Evolutionary conservation across 768 basidiomycete genomes (phyloP).

Genomic region (Phylloporus rhodoxanthus): DNA sequence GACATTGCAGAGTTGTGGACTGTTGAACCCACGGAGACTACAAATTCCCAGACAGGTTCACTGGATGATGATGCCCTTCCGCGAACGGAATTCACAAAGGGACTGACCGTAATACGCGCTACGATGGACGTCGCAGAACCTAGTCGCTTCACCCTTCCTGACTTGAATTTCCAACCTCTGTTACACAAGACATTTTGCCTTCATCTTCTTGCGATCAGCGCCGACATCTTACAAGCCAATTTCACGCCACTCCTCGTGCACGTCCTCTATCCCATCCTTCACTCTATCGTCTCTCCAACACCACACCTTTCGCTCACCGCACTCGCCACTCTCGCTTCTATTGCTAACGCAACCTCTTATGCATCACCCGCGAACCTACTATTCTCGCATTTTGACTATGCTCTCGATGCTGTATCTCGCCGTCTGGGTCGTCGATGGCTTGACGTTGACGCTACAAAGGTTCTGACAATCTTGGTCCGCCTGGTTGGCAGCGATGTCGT

Average conservation of each 20-base stretch:
- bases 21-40: conserved; percentile 29
- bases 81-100: conserved; percentile 58
- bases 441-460: conserved; percentile 84
- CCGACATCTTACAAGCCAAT: conserved; percentile 65
- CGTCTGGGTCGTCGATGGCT: conserved; percentile 75
- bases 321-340: conserved; percentile 60
- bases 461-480: conserved; percentile 77
- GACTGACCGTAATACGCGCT: conserved; percentile 57
- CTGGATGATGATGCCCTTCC: conserved; percentile 33
- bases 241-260: conserved; percentile 74
- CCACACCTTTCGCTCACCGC: conserved; percentile 72
- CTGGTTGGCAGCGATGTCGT: conserved; percentile 86
- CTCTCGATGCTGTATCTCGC: conserved; percentile 84
- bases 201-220: conserved; percentile 64
- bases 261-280: conserved; percentile 79
- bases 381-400: conserved; percentile 94
- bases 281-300: conserved; percentile 71
- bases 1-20: conserved; percentile 73
- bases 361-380: conserved; percentile 87
- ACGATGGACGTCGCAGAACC: conserved; percentile 45
- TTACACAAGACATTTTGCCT: conserved; percentile 70
- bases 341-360: conserved; percentile 74
- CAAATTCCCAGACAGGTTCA: conserved; percentile 14
- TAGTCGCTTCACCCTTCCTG: conserved; percentile 21
- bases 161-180: conserved; percentile 42